A percentile compares a stretch with the other conserved stretches of the same genome.
These are phyloP conservation scores for Meredithiella fracta DNA, from an alignment of 2,329 filamentous ascomycete genomes.

Conservation along the genomic window DNA sequence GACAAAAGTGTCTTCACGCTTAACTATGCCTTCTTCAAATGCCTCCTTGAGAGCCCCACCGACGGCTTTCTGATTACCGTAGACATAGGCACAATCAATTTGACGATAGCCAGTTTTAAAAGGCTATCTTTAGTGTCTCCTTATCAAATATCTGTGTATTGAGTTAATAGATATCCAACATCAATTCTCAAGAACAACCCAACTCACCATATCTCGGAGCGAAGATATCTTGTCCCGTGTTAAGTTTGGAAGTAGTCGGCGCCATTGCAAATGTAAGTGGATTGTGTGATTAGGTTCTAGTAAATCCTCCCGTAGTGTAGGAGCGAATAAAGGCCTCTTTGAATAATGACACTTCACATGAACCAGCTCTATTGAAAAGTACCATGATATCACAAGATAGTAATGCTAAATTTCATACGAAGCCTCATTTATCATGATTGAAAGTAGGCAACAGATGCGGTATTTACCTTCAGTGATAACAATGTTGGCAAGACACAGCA, in stretches of 20 bases:
- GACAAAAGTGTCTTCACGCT: constrained; percentile 66
- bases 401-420: too few species aligned
- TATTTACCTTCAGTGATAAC: too few species aligned
- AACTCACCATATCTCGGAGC: constrained; percentile 43
- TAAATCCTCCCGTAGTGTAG: not conserved
- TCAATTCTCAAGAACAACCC: not conserved
- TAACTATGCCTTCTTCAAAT: constrained; percentile 46
- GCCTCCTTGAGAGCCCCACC: constrained; percentile 61
- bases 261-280: not conserved
- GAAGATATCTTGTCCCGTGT: constrained; percentile 46
- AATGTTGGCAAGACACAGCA: too few species aligned
- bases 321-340: not conserved
- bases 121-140: constrained; percentile 43
- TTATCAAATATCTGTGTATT: constrained; percentile 45
- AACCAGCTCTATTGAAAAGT: too few species aligned
- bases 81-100: constrained; percentile 60
- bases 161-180: constrained; percentile 12
- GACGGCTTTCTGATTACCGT: constrained; percentile 70
- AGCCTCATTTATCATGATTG: too few species aligned
- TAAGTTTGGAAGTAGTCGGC: constrained; percentile 42
- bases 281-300: not conserved
- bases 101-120: constrained; percentile 40
- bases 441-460: too few species aligned
- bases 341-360: not conserved
- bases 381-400: too few species aligned